Base-by-base conservation (phyloP, 805 yeast genomes). In the Kodamaea restingae region DNA sequence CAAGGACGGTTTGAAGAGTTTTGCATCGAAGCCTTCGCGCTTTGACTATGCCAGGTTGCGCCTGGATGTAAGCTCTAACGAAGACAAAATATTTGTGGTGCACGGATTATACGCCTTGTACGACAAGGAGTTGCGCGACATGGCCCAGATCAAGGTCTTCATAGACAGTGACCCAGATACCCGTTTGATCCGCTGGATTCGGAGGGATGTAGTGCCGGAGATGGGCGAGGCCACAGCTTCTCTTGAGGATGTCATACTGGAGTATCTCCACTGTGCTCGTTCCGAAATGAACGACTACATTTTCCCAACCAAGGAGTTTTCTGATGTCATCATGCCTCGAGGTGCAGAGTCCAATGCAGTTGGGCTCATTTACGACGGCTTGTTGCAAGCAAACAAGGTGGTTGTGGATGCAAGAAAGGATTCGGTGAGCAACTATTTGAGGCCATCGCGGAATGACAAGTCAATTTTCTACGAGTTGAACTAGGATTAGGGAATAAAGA, bases 81-180 rank as follows among this genome's bases (percentile, higher is more conserved):
- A 18, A 14, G 36, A 41, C 9, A 47, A 41, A 11, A 50, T 66
- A 25, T 47, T 58, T 31, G 49, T 88, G 5, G 72, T 88, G 1
- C 81, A 81, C 48, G 97, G 98, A 2, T 64, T 83, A 14, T 90
- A 90, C 54, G 91, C 95, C 0, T 66, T 90, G 17, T 84, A 78
- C 52, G 81, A 86, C 55, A 61, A 64, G 32, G 65, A 65, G 14
- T 58, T 90, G 8, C 61, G 84, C 25, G 64, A 65, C 8, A 44
- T 73, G 52, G 80, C 90, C 0, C 68, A 77, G 1, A 66, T 88
- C 47, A 82, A 78, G 52, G 77, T 90, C 2, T 90, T 82, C 50
- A 70, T 90, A 11, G 93, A 86, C 48, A 75, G 88, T 45, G 97
- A 90, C 59, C 79, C 91, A 1, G 98, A 90, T 58, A 78, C 84